A percentile compares a stretch with the other conserved stretches of the same genome.
These are phyloP conservation scores for Zoysia matrella DNA, from an alignment of 202 grass and related monocot genomes.

Conservation along the genomic window DNA sequence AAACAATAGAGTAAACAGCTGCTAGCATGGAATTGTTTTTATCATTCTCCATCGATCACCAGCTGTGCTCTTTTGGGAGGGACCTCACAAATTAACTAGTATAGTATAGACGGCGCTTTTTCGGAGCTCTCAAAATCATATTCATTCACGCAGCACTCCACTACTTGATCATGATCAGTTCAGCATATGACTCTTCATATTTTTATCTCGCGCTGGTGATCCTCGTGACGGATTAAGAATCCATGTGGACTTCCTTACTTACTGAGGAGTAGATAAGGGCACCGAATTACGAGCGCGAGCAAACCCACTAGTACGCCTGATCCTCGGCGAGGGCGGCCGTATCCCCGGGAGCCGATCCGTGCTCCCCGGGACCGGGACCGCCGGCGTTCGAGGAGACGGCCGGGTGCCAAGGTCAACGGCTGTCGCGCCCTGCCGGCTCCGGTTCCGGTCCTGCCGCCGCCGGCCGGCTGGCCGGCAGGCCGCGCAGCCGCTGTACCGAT, in stretches of 20 bases:
- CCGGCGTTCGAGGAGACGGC: slow-evolving; percentile 6
- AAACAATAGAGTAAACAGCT: not conserved
- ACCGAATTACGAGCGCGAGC: not conserved
- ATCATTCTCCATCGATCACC: not conserved
- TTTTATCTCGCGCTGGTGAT: slow-evolving; percentile 27
- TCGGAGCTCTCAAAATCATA: not conserved
- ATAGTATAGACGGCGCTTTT: not conserved
- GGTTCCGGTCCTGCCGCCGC: slow-evolving; percentile 5
- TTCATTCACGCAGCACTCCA: not conserved
- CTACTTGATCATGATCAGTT: not conserved
- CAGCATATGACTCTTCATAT: slow-evolving; percentile 1
- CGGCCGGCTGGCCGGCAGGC: slow-evolving; percentile 5
- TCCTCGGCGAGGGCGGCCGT: slow-evolving; percentile 6
- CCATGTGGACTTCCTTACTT: too few relatives aligned
- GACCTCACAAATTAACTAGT: not conserved
- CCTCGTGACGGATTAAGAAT: slow-evolving; percentile 40
- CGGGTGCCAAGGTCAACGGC: slow-evolving; percentile 31
- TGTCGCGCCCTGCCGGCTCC: slow-evolving; percentile 10
- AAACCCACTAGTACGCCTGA: slow-evolving; percentile 20
- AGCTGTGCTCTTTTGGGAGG: not conserved
- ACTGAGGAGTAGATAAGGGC: not conserved
- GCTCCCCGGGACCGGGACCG: slow-evolving; percentile 40
- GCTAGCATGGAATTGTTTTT: not conserved
- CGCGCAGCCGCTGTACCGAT: slow-evolving; percentile 30
- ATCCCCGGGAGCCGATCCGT: slow-evolving; percentile 28